phyloP scores from a whole-genome alignment of 805 yeast species.

The Metschnikowia peoriensis region DNA sequence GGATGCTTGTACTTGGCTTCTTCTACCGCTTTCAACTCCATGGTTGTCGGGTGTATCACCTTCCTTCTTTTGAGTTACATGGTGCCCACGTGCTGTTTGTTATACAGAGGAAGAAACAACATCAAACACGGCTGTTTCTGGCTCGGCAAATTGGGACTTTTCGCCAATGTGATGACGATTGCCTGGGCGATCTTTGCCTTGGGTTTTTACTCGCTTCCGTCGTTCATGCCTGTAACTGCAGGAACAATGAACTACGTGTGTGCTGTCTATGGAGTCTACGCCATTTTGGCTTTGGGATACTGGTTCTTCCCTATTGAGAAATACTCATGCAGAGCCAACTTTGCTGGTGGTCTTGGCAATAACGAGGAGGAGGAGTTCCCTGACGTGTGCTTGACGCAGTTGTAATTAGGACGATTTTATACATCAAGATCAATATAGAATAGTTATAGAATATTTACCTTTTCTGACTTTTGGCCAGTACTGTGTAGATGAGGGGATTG shows the following conservation, averaged over 20 bases:
- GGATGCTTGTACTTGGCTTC: conserved; percentile 39
- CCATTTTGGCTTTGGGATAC: conserved; percentile 35
- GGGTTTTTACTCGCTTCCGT: conserved; percentile 40
- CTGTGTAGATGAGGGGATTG: too few relatives aligned
- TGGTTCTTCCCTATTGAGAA: conserved; percentile 44
- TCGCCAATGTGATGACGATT: conserved; percentile 33
- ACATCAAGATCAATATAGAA: not conserved
- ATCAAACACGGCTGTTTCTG: conserved; percentile 42
- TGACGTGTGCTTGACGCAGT: conserved; percentile 34
- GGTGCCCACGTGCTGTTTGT: conserved; percentile 36
- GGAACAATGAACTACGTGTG: conserved; percentile 29
- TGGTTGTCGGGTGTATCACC: conserved; percentile 38
- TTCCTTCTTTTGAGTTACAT: conserved; percentile 36
- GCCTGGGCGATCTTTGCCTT: conserved; percentile 37
- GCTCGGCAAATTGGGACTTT: conserved; percentile 38
- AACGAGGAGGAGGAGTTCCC: conserved; percentile 45
- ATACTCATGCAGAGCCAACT: conserved; percentile 36
- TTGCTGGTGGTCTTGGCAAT: conserved; percentile 42
- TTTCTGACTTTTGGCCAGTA: too few relatives aligned
- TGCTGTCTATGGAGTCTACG: conserved; percentile 29
- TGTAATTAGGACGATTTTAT: not conserved
- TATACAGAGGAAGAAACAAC: conserved; percentile 37
- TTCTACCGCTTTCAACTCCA: conserved; percentile 40
- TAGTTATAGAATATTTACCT: too few relatives aligned
- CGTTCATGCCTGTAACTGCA: conserved; percentile 28